Evolutionary conservation across 1,284 basidiomycete genomes (phyloP).

Genomic region (Kwoniella shivajii): DNA sequence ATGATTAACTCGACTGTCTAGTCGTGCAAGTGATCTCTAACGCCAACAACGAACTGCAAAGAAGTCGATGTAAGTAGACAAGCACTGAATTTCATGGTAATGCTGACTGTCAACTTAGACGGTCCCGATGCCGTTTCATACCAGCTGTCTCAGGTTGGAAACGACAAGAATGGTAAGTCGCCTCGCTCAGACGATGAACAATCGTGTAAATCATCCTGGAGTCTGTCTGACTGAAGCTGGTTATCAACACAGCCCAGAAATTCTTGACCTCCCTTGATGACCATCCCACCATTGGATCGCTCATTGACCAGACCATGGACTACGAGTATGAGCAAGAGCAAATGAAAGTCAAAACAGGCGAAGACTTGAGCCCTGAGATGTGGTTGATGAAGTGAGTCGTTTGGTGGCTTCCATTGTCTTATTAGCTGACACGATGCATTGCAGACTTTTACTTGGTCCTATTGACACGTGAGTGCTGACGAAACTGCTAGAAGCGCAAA

Average conservation of each 20-base stretch:
- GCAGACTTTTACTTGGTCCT: slow-evolving; percentile 31
- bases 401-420: not conserved
- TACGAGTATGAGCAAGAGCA: slow-evolving; percentile 55
- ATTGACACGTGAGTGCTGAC: slow-evolving; percentile 30
- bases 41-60: slow-evolving; percentile 48
- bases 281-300: slow-evolving; percentile 52
- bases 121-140: slow-evolving; percentile 56
- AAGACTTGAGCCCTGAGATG: slow-evolving; percentile 34
- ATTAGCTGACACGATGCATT: too few relatives aligned
- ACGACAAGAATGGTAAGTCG: slow-evolving; percentile 48
- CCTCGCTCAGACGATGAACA: too few relatives aligned
- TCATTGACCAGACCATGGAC: slow-evolving; percentile 54
- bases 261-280: slow-evolving; percentile 49
- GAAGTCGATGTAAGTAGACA: slow-evolving; percentile 42
- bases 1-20: slow-evolving; percentile 6
- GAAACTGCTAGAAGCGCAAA: not conserved
- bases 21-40: slow-evolving; percentile 52
- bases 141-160: slow-evolving; percentile 56
- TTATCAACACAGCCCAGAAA: slow-evolving; percentile 24
- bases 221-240: too few relatives aligned
- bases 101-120: slow-evolving; percentile 22
- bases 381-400: slow-evolving; percentile 34
- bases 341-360: slow-evolving; percentile 49
- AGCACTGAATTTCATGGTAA: not conserved
- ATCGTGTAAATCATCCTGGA: too few relatives aligned